Percentiles rank a stretch among this genome's conserved stretches.
Conservation (phyloP, 1,284 basidiomycete genomes). For the Boletellus sp. region DNA sequence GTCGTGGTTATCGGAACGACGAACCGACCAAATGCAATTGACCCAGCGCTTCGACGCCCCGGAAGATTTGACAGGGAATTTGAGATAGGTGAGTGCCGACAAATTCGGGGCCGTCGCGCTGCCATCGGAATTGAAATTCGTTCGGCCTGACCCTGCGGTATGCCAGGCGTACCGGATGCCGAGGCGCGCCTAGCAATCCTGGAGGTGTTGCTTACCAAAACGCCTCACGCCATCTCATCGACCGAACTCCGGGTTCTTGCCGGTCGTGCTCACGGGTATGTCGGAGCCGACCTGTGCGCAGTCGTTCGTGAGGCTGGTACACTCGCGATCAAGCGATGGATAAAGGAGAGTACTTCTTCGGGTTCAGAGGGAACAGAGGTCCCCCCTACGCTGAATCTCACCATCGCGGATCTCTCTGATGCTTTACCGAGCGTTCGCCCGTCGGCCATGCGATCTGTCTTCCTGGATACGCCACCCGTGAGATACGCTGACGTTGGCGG, state of each 20-base stretch:
- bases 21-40: conserved; percentile 95
- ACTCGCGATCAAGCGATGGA: conserved; percentile 82
- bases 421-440: conserved; percentile 83
- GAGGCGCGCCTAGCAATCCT: conserved; percentile 83
- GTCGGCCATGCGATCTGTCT: conserved; percentile 91
- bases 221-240: conserved; percentile 69
- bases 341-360: conserved; percentile 36
- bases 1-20: conserved; percentile 97
- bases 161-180: conserved; percentile 82
- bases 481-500: conserved; percentile 90
- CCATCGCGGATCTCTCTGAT: conserved; percentile 60
- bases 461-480: conserved; percentile 82
- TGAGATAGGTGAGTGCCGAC: conserved; percentile 72
- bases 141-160: conserved; percentile 2
- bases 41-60: conserved; percentile 90
- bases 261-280: conserved; percentile 88
- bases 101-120: conserved; percentile 1
- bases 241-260: conserved; percentile 68
- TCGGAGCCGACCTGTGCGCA: conserved; percentile 92
- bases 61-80: conserved; percentile 97
- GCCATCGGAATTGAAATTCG: conserved; percentile 1
- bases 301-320: conserved; percentile 94
- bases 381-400: conserved; percentile 44
- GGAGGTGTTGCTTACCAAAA: conserved; percentile 73
- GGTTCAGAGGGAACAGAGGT: conserved; percentile 10